Percentiles rank a stretch among this genome's conserved stretches.
These are phyloP conservation scores for Trypanosoma melophagium DNA, from an alignment of 208 protist species.

Conservation along the genomic window DNA sequence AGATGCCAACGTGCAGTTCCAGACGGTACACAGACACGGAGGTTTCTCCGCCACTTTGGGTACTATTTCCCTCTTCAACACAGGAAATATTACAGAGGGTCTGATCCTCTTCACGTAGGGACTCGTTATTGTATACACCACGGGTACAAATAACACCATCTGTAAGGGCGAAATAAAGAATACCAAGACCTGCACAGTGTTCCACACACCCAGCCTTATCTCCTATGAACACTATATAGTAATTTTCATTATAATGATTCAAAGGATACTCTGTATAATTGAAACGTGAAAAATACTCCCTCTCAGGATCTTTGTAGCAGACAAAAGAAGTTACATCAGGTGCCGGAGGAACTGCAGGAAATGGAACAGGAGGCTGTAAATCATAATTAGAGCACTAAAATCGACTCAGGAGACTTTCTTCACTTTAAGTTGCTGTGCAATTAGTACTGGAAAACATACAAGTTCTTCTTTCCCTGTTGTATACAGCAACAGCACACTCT, in stretches of 20 bases:
- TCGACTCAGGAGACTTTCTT: not conserved
- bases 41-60: not conserved
- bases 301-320: constrained; percentile 8
- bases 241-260: constrained; percentile 9
- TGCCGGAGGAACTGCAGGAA: not conserved
- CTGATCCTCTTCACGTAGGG: not conserved
- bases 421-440: not conserved
- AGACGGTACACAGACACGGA: constrained; percentile 11
- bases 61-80: not conserved
- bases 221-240: not conserved
- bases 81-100: constrained; percentile 1
- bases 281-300: constrained; percentile 1
- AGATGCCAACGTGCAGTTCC: constrained; percentile 1
- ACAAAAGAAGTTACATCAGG: constrained; percentile 7
- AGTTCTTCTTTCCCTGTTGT: not conserved
- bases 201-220: not conserved
- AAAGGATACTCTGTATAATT: not conserved
- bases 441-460: constrained; percentile 15
- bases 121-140: constrained; percentile 19
- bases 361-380: constrained; percentile 2
- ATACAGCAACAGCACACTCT: constrained; percentile 10
- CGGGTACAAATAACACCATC: constrained; percentile 13
- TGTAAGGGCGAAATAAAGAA: constrained; percentile 11
- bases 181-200: constrained; percentile 6
- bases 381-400: constrained; percentile 1